phyloP scores from a whole-genome alignment of 2,329 filamentous ascomycete species.

The Diaporthe capsici region DNA sequence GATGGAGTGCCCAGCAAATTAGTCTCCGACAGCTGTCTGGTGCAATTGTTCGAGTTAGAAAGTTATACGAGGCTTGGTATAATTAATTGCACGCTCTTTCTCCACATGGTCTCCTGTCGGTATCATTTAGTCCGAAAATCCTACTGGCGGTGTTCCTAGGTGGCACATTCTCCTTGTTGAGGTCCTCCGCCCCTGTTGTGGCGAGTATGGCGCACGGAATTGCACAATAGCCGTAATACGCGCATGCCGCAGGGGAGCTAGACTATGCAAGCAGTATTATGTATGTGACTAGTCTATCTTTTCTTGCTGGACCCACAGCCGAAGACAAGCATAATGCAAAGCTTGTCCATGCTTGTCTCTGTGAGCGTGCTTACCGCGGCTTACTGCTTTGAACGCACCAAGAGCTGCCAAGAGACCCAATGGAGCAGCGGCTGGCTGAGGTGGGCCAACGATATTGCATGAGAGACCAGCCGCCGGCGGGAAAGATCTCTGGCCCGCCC shows the following conservation, averaged over 20 bases:
- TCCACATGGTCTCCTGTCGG: neutral
- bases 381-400: neutral
- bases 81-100: neutral
- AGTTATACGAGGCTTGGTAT: neutral
- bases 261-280: neutral
- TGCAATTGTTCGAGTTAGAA: neutral
- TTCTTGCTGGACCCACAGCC: neutral
- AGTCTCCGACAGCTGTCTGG: neutral
- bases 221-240: neutral
- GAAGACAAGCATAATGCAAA: slow-evolving; percentile 17
- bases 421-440: neutral
- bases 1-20: neutral
- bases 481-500: neutral
- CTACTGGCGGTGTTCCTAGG: neutral
- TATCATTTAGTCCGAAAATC: neutral
- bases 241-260: no score
- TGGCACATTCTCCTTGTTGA: neutral
- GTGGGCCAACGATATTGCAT: neutral
- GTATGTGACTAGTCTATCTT: neutral
- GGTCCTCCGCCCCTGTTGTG: neutral
- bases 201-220: neutral
- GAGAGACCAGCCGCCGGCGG: neutral
- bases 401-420: neutral
- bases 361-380: neutral
- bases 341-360: slow-evolving; percentile 25